phyloP scores from a whole-genome alignment of 108 stramenopile genomes.

The Skeletonema costatum region DNA sequence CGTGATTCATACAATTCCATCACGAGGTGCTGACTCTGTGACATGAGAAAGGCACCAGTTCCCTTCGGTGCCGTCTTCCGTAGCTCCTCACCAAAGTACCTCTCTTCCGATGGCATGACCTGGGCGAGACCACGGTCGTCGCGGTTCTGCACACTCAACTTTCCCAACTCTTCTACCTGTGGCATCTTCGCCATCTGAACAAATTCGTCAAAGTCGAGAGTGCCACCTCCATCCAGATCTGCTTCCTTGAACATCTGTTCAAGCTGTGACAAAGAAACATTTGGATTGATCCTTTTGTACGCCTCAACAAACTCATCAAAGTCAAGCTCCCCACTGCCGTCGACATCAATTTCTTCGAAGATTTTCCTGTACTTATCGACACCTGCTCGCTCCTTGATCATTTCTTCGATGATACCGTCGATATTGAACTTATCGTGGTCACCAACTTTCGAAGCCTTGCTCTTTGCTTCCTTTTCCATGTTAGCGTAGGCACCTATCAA shows the following conservation, averaged over 20 bases:
- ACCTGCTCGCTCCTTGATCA: constrained; percentile 45
- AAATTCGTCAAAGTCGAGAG: constrained; percentile 55
- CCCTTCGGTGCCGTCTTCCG: constrained; percentile 27
- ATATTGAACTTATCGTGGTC: constrained; percentile 28
- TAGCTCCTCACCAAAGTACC: constrained; percentile 70
- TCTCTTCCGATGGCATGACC: constrained; percentile 54
- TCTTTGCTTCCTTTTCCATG: constrained; percentile 34
- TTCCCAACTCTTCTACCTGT: constrained; percentile 30
- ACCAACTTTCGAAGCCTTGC: constrained; percentile 7
- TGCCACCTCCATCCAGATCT: constrained; percentile 46
- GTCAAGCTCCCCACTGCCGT: constrained; percentile 48
- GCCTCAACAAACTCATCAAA: constrained; percentile 54
- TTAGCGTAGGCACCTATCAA: constrained; percentile 47
- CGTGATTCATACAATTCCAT: constrained; percentile 79
- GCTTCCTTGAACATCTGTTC: constrained; percentile 41
- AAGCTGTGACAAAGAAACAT: constrained; percentile 32
- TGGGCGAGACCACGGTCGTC: constrained; percentile 64
- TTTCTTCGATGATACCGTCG: constrained; percentile 35
- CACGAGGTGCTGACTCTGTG: constrained; percentile 53
- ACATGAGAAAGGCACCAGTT: constrained; percentile 51
- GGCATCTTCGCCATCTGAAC: constrained; percentile 27
- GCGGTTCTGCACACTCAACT: constrained; percentile 51
- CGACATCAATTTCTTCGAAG: constrained; percentile 52
- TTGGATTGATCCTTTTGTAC: constrained; percentile 21
- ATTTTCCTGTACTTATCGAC: constrained; percentile 35